Evolutionary conservation across 1,139 yeast genomes (phyloP).

Genomic region (Yamadazyma sp.): DNA sequence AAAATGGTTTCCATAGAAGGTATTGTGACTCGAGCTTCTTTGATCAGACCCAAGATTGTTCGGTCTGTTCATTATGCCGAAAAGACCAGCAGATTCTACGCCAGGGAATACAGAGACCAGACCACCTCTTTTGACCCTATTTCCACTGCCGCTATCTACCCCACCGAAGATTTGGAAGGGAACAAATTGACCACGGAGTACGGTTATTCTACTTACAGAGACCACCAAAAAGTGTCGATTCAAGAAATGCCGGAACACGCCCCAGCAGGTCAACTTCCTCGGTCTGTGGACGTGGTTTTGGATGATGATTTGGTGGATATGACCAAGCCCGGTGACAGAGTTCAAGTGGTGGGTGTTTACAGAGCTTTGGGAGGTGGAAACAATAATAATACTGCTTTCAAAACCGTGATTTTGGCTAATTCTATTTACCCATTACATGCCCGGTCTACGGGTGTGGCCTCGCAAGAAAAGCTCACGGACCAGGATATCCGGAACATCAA

Average conservation of each 20-base stretch:
- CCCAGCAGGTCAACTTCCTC: slow-evolving; percentile 96
- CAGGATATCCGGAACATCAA: slow-evolving; percentile 85
- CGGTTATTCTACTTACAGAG: slow-evolving; percentile 90
- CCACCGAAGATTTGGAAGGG: slow-evolving; percentile 91
- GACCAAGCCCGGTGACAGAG: slow-evolving; percentile 95
- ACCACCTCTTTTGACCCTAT: slow-evolving; percentile 88
- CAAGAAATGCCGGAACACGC: slow-evolving; percentile 99
- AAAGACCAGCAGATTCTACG: slow-evolving; percentile 76
- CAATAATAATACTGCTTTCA: slow-evolving; percentile 66
- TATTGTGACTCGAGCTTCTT: slow-evolving; percentile 89
- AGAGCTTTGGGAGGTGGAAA: slow-evolving; percentile 86
- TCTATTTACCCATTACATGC: slow-evolving; percentile 88
- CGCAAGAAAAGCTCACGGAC: slow-evolving; percentile 75
- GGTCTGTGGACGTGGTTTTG: slow-evolving; percentile 85
- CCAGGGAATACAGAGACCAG: slow-evolving; percentile 90
- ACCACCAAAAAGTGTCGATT: slow-evolving; percentile 88
- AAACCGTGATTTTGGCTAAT: slow-evolving; percentile 79
- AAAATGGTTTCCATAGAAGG: slow-evolving; percentile 90
- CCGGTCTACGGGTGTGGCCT: slow-evolving; percentile 81
- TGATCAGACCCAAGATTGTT: slow-evolving; percentile 88
- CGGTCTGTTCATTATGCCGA: slow-evolving; percentile 95
- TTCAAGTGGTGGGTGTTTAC: slow-evolving; percentile 92
- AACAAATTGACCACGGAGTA: slow-evolving; percentile 86
- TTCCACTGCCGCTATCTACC: slow-evolving; percentile 84
- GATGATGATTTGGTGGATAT: slow-evolving; percentile 93